Evolutionary conservation across 352 stramenopile genomes (phyloP), one percentile per base, ranked within the genome.

Genomic region (Phytophthora cactorum): DNA sequence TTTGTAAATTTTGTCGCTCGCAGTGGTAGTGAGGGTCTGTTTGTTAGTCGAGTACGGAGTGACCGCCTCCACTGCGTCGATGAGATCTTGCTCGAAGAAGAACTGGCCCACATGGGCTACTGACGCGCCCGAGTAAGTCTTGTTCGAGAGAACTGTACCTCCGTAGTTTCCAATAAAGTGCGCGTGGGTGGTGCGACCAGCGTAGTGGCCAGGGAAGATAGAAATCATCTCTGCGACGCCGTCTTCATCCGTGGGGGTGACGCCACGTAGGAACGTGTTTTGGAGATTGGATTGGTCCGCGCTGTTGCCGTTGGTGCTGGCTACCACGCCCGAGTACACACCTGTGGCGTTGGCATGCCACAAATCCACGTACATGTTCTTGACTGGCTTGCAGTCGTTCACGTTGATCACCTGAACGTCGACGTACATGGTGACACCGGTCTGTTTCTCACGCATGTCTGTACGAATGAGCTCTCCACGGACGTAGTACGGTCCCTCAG

Each of bases 311-410:
- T 76, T 76, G 7, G 44, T 65, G n/a, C 38, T 46, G 4, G 68
- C 68, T 15, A 75, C 57, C 0, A 75, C 58, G 28, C 68, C 68
- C 4, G 68, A 72, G 58, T 76, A 76, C 6, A 72, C 68, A 2
- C 63, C 68, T 1, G 68, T 72, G 6, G 58, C 39, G 25, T 76
- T 76, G 2, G 63, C 22, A 58, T 76, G 68, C 68, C 68, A 75
- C n/a, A 72, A 41, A 31, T 75, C 63, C 4, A 75, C 31, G 50
- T 72, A 68, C 55, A 75, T 60, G 22, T 68, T 14, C 22, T 22
- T 22, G 22, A 22, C 22, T 22, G 22, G 22, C 22, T 22, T 22
- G 22, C 22, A 22, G 22, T 22, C 22, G 22, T 22, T 22, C 22
- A 22, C 22, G 22, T 22, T 22, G 22, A 22, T 22, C 22, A 22